Conservation (phyloP, 2,329 filamentous ascomycete species). For the Penicillium sp. region DNA sequence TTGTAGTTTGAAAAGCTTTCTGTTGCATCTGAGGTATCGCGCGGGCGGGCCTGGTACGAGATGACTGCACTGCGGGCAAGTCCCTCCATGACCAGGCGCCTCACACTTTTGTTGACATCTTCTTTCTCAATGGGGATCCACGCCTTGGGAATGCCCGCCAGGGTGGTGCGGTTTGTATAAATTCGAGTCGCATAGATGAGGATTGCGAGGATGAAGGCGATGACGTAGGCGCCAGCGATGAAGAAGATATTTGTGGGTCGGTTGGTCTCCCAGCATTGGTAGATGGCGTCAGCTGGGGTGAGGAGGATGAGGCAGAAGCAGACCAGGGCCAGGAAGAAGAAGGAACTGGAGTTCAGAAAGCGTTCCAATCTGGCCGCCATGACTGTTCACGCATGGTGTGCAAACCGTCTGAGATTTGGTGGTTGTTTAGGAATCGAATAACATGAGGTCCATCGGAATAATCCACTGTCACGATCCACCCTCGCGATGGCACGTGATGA, state of each 20-base stretch:
- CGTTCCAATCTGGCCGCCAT: slow-evolving; percentile 64
- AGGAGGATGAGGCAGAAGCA: slow-evolving; percentile 76
- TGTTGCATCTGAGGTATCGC: slow-evolving; percentile 59
- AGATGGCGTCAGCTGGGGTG: slow-evolving; percentile 80
- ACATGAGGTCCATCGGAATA: too few relatives aligned
- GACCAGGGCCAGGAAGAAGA: slow-evolving; percentile 75
- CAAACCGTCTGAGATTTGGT: slow-evolving; percentile 19
- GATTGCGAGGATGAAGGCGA: slow-evolving; percentile 71
- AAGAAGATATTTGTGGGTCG: slow-evolving; percentile 84
- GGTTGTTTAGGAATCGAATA: background rate
- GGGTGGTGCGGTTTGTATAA: slow-evolving; percentile 80
- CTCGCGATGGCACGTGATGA: too few relatives aligned
- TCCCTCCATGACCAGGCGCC: slow-evolving; percentile 74
- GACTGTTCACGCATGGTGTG: slow-evolving; percentile 31
- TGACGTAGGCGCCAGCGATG: slow-evolving; percentile 74
- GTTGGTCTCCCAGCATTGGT: slow-evolving; percentile 70
- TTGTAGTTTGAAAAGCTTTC: slow-evolving; percentile 37
- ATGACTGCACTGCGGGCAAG: slow-evolving; percentile 79
- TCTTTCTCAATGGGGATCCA: slow-evolving; percentile 87
- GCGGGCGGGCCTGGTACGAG: slow-evolving; percentile 76
- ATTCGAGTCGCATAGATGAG: slow-evolving; percentile 84
- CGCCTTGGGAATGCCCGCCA: slow-evolving; percentile 82
- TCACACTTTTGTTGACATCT: slow-evolving; percentile 76
- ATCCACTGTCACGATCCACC: too few relatives aligned
- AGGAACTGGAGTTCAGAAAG: slow-evolving; percentile 80